Conservation (phyloP, 2,329 filamentous ascomycete species). For the Cytospora chrysosperma region DNA sequence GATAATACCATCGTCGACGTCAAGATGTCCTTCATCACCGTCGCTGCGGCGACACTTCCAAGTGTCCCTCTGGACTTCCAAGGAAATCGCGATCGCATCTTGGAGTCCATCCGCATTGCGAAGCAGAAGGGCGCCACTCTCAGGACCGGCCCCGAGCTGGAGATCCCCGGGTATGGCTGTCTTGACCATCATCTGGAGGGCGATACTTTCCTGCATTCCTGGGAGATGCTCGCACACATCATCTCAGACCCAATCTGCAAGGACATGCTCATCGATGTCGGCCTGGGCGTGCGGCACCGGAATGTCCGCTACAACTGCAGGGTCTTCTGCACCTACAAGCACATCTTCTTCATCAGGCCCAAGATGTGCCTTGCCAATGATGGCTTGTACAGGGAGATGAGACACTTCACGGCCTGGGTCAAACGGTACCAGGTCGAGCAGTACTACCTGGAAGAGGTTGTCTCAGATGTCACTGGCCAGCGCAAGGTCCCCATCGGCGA, state of each 20-base stretch:
- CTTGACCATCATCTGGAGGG: slow-evolving; percentile 35
- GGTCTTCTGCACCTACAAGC: slow-evolving; percentile 34
- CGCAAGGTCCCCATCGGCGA: slow-evolving; percentile 42
- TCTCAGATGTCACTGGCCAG: slow-evolving; percentile 34
- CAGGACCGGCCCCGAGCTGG: slow-evolving; percentile 55
- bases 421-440: slow-evolving; percentile 36
- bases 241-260: slow-evolving; percentile 26
- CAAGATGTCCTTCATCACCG: slow-evolving; percentile 35
- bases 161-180: slow-evolving; percentile 38
- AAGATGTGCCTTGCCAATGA: slow-evolving; percentile 37
- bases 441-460: slow-evolving; percentile 37
- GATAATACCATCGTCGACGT: background rate
- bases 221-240: slow-evolving; percentile 28
- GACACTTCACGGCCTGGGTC: slow-evolving; percentile 43
- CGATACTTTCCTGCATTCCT: slow-evolving; percentile 27
- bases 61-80: slow-evolving; percentile 56
- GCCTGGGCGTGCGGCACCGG: slow-evolving; percentile 32
- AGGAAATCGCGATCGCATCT: slow-evolving; percentile 63
- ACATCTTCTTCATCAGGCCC: slow-evolving; percentile 29
- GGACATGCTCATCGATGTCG: slow-evolving; percentile 28
- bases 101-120: slow-evolving; percentile 59
- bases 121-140: slow-evolving; percentile 62
- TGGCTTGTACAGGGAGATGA: slow-evolving; percentile 40
- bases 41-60: slow-evolving; percentile 37
- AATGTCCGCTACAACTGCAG: slow-evolving; percentile 40